phyloP scores from a whole-genome alignment of 1,139 yeast genomes.

The Pichia kudriavzevii region DNA sequence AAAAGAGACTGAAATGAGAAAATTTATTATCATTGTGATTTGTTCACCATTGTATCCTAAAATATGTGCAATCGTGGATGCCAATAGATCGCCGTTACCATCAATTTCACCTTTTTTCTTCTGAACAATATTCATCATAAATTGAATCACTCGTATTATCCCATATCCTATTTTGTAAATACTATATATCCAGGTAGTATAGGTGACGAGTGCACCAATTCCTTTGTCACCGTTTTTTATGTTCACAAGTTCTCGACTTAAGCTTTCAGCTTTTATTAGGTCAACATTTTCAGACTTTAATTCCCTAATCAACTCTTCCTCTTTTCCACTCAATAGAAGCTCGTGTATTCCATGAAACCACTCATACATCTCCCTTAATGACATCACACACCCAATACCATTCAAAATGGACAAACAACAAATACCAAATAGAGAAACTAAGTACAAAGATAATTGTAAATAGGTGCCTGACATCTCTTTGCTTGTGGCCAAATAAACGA shows the following conservation, averaged over 20 bases:
- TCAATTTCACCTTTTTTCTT: conserved; percentile 3
- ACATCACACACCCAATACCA: conserved; percentile 45
- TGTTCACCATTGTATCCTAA: conserved; percentile 32
- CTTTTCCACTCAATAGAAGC: too few relatives aligned
- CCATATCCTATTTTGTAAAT: conserved; percentile 48
- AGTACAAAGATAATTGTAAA: conserved; percentile 29
- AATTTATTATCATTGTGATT: conserved; percentile 56
- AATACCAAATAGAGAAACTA: conserved; percentile 43
- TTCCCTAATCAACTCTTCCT: too few relatives aligned
- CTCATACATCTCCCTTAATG: conserved; percentile 27
- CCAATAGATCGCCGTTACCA: conserved; percentile 47
- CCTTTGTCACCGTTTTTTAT: too few relatives aligned
- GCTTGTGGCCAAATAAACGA: conserved; percentile 6
- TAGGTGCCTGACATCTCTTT: conserved; percentile 12
- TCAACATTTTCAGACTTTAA: too few relatives aligned
- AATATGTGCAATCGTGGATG: conserved; percentile 55
- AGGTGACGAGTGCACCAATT: too few relatives aligned
- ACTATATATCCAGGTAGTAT: conserved; percentile 62
- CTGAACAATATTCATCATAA: conserved; percentile 8
- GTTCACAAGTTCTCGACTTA: too few relatives aligned
- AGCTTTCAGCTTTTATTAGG: too few relatives aligned
- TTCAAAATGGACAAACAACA: conserved; percentile 43
- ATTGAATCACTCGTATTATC: conserved; percentile 1
- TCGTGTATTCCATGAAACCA: conserved; percentile 19
- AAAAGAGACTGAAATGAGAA: conserved; percentile 55